phyloP scores from a whole-genome alignment of 345 rosid genomes.

The Gossypium rotundifolium region DNA sequence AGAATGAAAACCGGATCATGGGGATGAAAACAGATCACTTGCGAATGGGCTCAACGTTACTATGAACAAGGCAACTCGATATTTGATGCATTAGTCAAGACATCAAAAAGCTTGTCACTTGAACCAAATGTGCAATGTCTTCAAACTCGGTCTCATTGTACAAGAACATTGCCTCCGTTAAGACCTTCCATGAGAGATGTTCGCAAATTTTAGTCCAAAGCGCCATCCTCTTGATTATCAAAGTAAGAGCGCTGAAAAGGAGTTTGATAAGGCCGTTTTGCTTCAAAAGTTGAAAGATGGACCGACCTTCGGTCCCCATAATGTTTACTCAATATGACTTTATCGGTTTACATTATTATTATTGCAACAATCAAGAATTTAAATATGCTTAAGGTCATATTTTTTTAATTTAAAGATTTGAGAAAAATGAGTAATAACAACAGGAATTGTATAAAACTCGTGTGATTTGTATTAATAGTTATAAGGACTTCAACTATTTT shows the following conservation, averaged over 20 bases:
- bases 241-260: slow-evolving; percentile 6
- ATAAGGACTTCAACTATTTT: too few species aligned
- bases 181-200: slow-evolving; percentile 62
- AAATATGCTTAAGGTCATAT: accelerated
- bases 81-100: slow-evolving; percentile 32
- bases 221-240: neutral
- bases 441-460: too few species aligned
- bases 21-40: slow-evolving; percentile 46
- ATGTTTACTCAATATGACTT: neutral
- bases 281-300: neutral
- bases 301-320: neutral
- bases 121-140: slow-evolving; percentile 42
- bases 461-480: too few species aligned
- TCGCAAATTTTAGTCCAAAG: slow-evolving; percentile 24
- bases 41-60: slow-evolving; percentile 60
- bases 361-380: too few species aligned
- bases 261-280: slow-evolving; percentile 18
- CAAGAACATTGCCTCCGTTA: slow-evolving; percentile 28
- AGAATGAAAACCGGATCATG: slow-evolving; percentile 41
- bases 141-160: slow-evolving; percentile 59
- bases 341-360: too few species aligned
- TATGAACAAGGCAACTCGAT: slow-evolving; percentile 16
- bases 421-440: too few species aligned
- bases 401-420: too few species aligned
- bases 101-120: slow-evolving; percentile 22